A percentile compares a stretch with the other conserved stretches of the same genome.
These are phyloP conservation scores for Scheffersomyces titani DNA, from an alignment of 1,139 yeast genomes.

Conservation along the genomic window DNA sequence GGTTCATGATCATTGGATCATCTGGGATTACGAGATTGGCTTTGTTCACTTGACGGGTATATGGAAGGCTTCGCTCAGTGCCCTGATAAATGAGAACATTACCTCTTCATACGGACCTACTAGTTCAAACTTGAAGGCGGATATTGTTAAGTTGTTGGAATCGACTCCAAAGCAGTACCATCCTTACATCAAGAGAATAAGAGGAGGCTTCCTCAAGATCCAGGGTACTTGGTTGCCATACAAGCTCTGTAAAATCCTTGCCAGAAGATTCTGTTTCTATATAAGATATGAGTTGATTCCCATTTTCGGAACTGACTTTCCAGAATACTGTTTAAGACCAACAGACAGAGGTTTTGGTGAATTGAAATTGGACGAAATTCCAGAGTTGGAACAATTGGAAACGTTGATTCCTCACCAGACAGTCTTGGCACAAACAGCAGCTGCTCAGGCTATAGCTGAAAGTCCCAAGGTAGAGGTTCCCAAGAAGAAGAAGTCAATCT, in stretches of 20 bases:
- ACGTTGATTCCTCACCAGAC: not conserved
- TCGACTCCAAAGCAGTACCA: slow-evolving; percentile 70
- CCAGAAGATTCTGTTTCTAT: slow-evolving; percentile 74
- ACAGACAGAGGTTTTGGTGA: slow-evolving; percentile 70
- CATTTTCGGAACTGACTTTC: slow-evolving; percentile 74
- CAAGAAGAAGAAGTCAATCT: slow-evolving; percentile 3
- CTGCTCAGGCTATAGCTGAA: not conserved
- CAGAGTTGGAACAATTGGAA: slow-evolving; percentile 1
- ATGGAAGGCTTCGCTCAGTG: slow-evolving; percentile 71
- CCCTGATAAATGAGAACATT: slow-evolving; percentile 9
- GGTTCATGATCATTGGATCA: slow-evolving; percentile 66
- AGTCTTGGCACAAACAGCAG: not conserved
- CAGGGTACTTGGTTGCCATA: slow-evolving; percentile 96
- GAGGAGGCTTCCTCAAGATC: slow-evolving; percentile 91
- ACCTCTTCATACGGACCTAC: slow-evolving; percentile 1
- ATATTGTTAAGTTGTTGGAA: slow-evolving; percentile 72
- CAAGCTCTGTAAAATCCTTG: slow-evolving; percentile 65
- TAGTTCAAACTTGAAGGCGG: slow-evolving; percentile 59
- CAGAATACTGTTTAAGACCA: slow-evolving; percentile 68
- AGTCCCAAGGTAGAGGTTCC: slow-evolving; percentile 1
- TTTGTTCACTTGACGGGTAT: slow-evolving; percentile 88
- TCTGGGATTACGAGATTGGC: slow-evolving; percentile 90
- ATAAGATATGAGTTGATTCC: slow-evolving; percentile 80
- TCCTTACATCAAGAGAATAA: slow-evolving; percentile 65
- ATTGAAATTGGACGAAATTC: slow-evolving; percentile 40